phyloP scores from a whole-genome alignment of 164 flowering plant genomes.

The Platanus orientalis region DNA sequence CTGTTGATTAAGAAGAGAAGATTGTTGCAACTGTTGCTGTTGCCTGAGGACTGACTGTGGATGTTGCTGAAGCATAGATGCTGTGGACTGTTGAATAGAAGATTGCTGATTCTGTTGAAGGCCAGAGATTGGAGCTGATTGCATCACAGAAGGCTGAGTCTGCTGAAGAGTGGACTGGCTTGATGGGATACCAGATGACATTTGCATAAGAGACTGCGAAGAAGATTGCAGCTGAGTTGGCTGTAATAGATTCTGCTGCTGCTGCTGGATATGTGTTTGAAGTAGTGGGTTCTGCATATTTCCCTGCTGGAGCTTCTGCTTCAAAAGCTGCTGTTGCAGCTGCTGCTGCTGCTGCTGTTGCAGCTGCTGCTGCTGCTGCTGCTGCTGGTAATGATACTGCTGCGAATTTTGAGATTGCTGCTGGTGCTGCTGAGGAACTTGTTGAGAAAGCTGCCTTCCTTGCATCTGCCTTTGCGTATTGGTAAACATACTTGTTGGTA shows the following conservation, averaged over 20 bases:
- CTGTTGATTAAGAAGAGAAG: conserved; percentile 53
- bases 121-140: conserved; percentile 37
- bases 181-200: conserved; percentile 34
- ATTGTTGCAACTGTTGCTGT: conserved; percentile 46
- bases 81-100: conserved; percentile 49
- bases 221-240: conserved; percentile 58
- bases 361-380: conserved; percentile 49
- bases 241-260: conserved; percentile 52
- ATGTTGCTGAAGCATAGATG: conserved; percentile 64
- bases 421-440: conserved; percentile 44
- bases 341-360: conserved; percentile 49
- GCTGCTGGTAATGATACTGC: conserved; percentile 51
- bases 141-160: conserved; percentile 53
- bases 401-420: conserved; percentile 50
- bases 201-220: conserved; percentile 58
- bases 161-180: conserved; percentile 32
- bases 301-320: conserved; percentile 51
- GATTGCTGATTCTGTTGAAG: conserved; percentile 68
- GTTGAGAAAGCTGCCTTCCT: conserved; percentile 59
- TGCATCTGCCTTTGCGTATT: conserved; percentile 64
- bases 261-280: conserved; percentile 69
- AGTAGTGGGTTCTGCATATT: conserved; percentile 35
- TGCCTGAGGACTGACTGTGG: conserved; percentile 61
- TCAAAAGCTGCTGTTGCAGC: conserved; percentile 31
- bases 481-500: conserved; percentile 48